Evolutionary conservation across 768 basidiomycete genomes (phyloP).

Genomic region (Agaricus subrufescens): DNA sequence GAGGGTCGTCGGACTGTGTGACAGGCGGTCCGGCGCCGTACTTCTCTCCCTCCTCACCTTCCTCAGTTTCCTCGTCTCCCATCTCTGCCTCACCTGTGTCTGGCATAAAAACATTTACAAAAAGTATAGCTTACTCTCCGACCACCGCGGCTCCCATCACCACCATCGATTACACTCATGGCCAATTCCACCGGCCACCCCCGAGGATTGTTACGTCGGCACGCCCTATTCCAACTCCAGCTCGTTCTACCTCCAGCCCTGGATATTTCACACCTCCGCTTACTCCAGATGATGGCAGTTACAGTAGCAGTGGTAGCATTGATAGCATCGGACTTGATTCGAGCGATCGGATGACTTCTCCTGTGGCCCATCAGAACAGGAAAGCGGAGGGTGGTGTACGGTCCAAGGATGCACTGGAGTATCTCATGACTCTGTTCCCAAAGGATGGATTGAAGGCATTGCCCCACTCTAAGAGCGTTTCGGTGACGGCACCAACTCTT

Average conservation of each 20-base stretch:
- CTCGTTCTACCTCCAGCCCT: slow-evolving; percentile 37
- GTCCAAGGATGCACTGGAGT: slow-evolving; percentile 64
- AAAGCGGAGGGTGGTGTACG: background rate
- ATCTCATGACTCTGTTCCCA: slow-evolving; percentile 78
- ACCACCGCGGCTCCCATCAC: slow-evolving; percentile 17
- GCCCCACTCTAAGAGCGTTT: slow-evolving; percentile 71
- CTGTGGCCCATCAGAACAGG: background rate
- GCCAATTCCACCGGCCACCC: slow-evolving; percentile 4
- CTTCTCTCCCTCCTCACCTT: slow-evolving; percentile 41
- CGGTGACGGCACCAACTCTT: slow-evolving; percentile 64
- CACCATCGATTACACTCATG: slow-evolving; percentile 13
- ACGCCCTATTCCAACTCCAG: slow-evolving; percentile 16
- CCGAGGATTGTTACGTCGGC: background rate
- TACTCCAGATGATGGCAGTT: slow-evolving; percentile 65
- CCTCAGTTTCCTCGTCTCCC: slow-evolving; percentile 26
- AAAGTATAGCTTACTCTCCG: slow-evolving; percentile 16
- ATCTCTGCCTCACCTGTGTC: slow-evolving; percentile 14
- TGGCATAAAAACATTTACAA: slow-evolving; percentile 7
- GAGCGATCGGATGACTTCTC: slow-evolving; percentile 28
- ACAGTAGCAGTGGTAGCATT: slow-evolving; percentile 32
- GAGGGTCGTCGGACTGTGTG: slow-evolving; percentile 96
- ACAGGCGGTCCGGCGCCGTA: slow-evolving; percentile 83
- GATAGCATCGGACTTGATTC: slow-evolving; percentile 32
- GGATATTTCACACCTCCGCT: slow-evolving; percentile 68
- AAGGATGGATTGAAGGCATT: slow-evolving; percentile 61